Conservation (phyloP, 2,329 filamentous ascomycete species). For the Penicillium sp. region DNA sequence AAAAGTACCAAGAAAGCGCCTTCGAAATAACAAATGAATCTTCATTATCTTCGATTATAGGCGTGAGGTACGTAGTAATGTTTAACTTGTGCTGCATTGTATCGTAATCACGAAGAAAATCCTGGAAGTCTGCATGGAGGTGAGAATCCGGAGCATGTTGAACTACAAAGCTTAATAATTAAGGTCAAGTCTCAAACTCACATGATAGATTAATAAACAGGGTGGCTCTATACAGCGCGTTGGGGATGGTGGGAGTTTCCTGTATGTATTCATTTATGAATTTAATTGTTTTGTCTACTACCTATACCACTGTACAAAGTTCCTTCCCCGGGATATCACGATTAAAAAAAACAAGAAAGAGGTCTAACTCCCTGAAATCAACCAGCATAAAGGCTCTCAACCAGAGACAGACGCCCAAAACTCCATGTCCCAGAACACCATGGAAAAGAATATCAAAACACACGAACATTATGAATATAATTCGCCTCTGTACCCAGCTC, state of each 20-base stretch:
- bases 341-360: slow-evolving; percentile 3
- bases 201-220: neutral
- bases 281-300: slow-evolving; percentile 10
- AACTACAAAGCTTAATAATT: neutral
- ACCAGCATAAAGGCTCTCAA: neutral
- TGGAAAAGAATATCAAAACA: slow-evolving; percentile 3
- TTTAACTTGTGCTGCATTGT: slow-evolving; percentile 2
- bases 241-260: neutral
- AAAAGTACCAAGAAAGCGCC: slow-evolving; percentile 6
- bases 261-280: slow-evolving; percentile 1
- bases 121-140: neutral
- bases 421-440: slow-evolving; percentile 2
- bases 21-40: slow-evolving; percentile 5
- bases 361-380: neutral
- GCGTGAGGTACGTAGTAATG: slow-evolving; percentile 10
- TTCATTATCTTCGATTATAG: neutral
- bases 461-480: slow-evolving; percentile 30
- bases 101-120: slow-evolving; percentile 1
- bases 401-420: neutral
- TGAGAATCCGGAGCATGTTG: neutral
- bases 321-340: slow-evolving; percentile 20
- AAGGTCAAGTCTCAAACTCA: neutral
- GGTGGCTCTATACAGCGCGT: neutral
- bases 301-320: slow-evolving; percentile 17
- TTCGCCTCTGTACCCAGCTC: slow-evolving; percentile 36